These are phyloP conservation scores for Nitzschia sp. DNA, from an alignment of 108 stramenopile species.

Conservation along the genomic window DNA sequence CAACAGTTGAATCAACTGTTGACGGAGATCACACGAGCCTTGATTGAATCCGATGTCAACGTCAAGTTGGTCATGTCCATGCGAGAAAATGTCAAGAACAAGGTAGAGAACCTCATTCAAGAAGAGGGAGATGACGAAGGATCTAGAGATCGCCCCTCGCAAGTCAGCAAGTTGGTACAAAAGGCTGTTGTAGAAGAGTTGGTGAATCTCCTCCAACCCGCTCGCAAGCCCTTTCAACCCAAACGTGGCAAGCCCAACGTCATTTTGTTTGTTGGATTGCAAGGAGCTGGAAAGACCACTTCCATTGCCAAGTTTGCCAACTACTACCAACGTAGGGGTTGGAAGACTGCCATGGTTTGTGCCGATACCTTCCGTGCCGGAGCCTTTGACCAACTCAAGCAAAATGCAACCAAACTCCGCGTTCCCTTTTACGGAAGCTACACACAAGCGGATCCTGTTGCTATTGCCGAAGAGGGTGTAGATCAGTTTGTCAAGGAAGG, in stretches of 20 bases:
- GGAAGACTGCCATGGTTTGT: constrained; percentile 95
- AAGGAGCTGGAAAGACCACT: constrained; percentile 98
- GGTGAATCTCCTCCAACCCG: constrained; percentile 72
- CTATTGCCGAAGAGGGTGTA: constrained; percentile 95
- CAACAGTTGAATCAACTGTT: constrained; percentile 80
- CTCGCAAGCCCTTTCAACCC: constrained; percentile 66
- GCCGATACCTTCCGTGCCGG: constrained; percentile 98
- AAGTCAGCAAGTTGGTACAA: constrained; percentile 71
- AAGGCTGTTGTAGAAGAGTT: constrained; percentile 92
- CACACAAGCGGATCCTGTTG: constrained; percentile 95
- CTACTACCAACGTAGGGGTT: constrained; percentile 87
- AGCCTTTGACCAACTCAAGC: constrained; percentile 98
- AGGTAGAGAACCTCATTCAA: constrained; percentile 50
- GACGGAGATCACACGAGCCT: constrained; percentile 80
- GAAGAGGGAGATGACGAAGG: constrained; percentile 31
- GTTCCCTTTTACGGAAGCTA: constrained; percentile 93
- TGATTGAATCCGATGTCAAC: constrained; percentile 96
- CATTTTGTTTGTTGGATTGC: constrained; percentile 95
- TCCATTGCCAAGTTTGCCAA: constrained; percentile 97
- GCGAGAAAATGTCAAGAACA: constrained; percentile 74
- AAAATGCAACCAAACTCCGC: constrained; percentile 96
- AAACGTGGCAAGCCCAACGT: constrained; percentile 91
- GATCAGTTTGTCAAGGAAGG: constrained; percentile 86
- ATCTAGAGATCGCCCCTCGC: not conserved
- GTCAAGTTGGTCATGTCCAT: constrained; percentile 83